Evolutionary conservation across 2,329 filamentous ascomycete species (phyloP).

Genomic region (Botrytis deweyae): DNA sequence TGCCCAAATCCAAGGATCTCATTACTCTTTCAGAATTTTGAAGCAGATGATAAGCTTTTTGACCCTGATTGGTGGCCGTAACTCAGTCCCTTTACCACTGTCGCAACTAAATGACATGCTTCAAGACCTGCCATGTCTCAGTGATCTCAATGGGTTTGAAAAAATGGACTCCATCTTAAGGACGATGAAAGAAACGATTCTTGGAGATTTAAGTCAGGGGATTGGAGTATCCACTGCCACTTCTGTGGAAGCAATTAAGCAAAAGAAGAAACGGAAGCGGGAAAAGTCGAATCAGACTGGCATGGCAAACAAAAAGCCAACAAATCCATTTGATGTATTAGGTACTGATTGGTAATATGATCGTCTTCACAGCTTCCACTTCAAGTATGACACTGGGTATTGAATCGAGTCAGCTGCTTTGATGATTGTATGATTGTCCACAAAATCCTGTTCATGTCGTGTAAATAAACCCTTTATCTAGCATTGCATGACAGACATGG

Average conservation of each 20-base stretch:
- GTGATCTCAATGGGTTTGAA: not conserved
- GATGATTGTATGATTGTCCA: not conserved
- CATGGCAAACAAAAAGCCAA: not conserved
- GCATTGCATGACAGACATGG: not conserved
- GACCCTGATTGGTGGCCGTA: slow-evolving; percentile 3
- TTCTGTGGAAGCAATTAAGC: not conserved
- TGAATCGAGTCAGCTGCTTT: not conserved
- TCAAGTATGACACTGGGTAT: not conserved
- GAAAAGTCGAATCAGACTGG: not conserved
- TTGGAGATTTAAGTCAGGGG: not conserved
- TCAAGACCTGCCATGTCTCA: slow-evolving; percentile 28
- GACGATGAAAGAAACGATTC: not conserved
- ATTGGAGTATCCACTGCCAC: not conserved
- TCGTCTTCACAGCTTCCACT: not conserved
- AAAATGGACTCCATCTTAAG: slow-evolving; percentile 7
- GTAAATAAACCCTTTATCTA: not conserved
- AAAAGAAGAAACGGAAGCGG: slow-evolving; percentile 32
- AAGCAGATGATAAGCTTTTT: slow-evolving; percentile 36
- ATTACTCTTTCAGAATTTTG: slow-evolving; percentile 40
- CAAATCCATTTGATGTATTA: slow-evolving; percentile 19
- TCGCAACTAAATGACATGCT: slow-evolving; percentile 26
- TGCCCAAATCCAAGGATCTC: slow-evolving; percentile 38
- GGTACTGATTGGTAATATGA: not conserved
- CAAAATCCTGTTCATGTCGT: not conserved
- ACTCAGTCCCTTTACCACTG: slow-evolving; percentile 21